Percentiles rank a stretch among this genome's conserved stretches.
phyloP scores from a whole-genome alignment of 176 grass and related monocot species.

The Triticum turgidum region DNA sequence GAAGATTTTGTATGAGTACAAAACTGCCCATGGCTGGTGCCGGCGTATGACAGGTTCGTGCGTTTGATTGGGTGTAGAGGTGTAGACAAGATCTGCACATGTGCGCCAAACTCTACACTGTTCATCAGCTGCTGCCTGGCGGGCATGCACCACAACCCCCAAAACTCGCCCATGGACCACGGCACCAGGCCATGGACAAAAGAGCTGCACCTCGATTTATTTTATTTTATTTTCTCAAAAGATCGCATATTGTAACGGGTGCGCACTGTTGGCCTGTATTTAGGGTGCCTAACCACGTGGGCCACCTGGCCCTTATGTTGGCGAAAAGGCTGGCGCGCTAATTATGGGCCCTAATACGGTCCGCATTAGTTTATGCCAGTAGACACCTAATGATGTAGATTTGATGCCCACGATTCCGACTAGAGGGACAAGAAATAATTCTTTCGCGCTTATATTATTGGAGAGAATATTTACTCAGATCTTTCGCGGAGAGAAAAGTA shows the following conservation, averaged over 20 bases:
- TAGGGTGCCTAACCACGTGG: constrained; percentile 18
- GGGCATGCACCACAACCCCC: not conserved
- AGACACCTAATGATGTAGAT: not conserved
- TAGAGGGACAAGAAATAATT: not conserved
- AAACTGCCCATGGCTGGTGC: not conserved
- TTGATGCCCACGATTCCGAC: constrained; percentile 13
- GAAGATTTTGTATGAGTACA: not conserved
- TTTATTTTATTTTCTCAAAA: not conserved
- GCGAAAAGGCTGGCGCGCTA: not conserved
- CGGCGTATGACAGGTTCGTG: too few species aligned
- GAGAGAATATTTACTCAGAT: not conserved
- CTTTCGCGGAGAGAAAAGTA: not conserved
- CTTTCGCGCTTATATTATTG: not conserved
- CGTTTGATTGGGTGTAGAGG: not conserved
- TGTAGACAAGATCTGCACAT: not conserved
- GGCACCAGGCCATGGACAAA: too few species aligned
- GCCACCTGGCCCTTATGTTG: not conserved
- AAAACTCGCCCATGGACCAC: not conserved
- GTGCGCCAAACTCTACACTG: not conserved
- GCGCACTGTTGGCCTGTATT: not conserved
- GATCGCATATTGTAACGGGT: not conserved
- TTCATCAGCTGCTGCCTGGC: too few species aligned
- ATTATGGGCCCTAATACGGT: not conserved
- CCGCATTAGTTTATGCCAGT: not conserved
- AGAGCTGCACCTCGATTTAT: not conserved